Base-by-base conservation (phyloP, 2,329 filamentous ascomycete species). In the Immersiporthe knoxdaviesiana region DNA sequence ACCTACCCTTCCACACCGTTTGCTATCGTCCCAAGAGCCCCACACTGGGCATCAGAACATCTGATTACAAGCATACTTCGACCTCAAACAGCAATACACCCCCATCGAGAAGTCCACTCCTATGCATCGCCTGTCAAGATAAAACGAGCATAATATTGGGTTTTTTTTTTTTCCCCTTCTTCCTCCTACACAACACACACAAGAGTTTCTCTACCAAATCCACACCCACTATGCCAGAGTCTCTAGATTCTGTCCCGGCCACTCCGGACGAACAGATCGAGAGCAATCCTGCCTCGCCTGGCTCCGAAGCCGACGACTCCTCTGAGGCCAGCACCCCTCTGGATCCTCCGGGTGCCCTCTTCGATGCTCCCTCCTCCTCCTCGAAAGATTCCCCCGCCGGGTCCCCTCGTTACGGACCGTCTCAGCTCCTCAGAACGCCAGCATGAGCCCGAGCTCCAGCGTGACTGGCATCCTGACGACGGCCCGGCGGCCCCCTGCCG, bases 381-480 rank as follows among this genome's bases (percentile, higher is more conserved):
- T 24, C 62, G 18, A 71, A 65, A 61, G 82, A 83, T 68, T 74
- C 50, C 82, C 83, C 67, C 82, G 86, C 77, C 80, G 88, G 78
- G 76, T 90, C 69, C 84, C 88, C 27, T 87, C 88, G 6, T 78
- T 89, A 56, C 87, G 89, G 74, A 87, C 88, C 61, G 79, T 87
- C 27, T 88, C 89, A 66, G 87, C 90, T 63, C 81, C 89, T 27
- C 81, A 84, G 72, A 83, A 56, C 12, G 16, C 81, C 67, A 76
- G 81, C 68, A 94, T 97, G 88, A 92, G 88, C 68, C 82, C 91
- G 8, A 94, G 90, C n/a, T 97, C 94, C n/a, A 96, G 91, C 37
- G 90, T 92, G 54, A 83, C 94, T 4, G 93, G 93, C 54, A 87
- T 92, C 69, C 82, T 97, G 75, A 93, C 90, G 78, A 87, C 81